Evolutionary conservation across 257 asterid genomes (phyloP), one percentile per base, ranked within the genome.

Genomic region (Gynochthodes officinalis): DNA sequence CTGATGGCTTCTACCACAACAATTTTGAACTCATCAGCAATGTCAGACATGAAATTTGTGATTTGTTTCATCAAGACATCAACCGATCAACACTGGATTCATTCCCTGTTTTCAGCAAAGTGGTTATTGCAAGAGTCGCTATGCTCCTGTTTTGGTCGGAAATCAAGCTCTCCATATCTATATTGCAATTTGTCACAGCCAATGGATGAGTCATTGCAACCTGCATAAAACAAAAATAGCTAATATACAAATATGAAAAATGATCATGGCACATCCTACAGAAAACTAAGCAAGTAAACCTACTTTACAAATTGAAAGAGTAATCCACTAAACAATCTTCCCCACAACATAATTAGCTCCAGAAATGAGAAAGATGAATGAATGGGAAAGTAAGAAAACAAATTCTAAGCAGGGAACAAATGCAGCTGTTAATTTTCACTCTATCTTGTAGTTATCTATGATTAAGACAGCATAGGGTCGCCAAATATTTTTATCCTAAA

Each of bases 11-110:
- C 98, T 39, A 93, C 98, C 82, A 93, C 98, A 69, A 93, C 98
- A 82, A 93, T 90, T 86, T 93, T 90, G 86, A 93, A 90, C 83
- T 93, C 98, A 77, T 93, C 98, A 48, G 98, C 98, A 80, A 93
- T 93, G 76, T 93, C 98, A 50, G 98, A 93, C 98, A 93, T 93
- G 76, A 93, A 93, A 70, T 83, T 90, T 32, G 98, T 93, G 76
- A 93, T 93, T 76, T 93, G 98, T 79, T 93, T 93, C 96, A 90
- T 93, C n/a, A n/a, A n/a, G n/a, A n/a, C n/a, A n/a, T n/a, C 80
- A 93, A 81, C 37, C 98, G 97, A 66, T 93, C 98, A 73, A 93
- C 87, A 76, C 98, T 93, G 23, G 98, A 90, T 75, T 93, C 98
- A 54, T 89, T 93, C 78, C 98, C 97, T 28, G 98, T 93, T 86